phyloP scores from a whole-genome alignment of 257 asterid species.

The Solanum ossicruentum region DNA sequence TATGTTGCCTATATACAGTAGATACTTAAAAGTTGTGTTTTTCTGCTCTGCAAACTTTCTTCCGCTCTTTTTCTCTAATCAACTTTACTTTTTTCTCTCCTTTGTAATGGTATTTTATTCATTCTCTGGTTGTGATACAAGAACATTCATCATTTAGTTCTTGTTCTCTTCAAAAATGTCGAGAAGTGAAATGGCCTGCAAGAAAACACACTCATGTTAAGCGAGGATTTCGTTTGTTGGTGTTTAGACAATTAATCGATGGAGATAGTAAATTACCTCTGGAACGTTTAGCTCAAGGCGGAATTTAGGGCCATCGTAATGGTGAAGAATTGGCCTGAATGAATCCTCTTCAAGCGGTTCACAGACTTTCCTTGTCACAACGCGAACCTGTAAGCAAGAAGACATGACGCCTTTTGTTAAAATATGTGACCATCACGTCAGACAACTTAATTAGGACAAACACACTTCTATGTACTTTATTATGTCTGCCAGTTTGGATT shows the following conservation, averaged over 20 bases:
- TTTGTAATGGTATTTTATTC: neutral
- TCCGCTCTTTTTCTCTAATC: neutral
- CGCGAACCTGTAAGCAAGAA: constrained; percentile 43
- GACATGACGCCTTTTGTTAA: neutral
- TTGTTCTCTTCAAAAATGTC: constrained; percentile 64
- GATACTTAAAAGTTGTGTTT: neutral
- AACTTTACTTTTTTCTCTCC: neutral
- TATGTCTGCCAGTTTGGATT: neutral
- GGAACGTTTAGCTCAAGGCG: constrained; percentile 86
- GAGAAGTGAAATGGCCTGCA: constrained; percentile 79
- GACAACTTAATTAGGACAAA: neutral
- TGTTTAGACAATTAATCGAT: neutral
- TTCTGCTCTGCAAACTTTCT: neutral
- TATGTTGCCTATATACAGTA: neutral
- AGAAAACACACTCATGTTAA: neutral
- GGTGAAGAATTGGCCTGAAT: constrained; percentile 94
- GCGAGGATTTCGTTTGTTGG: neutral
- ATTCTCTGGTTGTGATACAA: neutral
- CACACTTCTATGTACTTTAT: neutral
- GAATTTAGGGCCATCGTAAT: constrained; percentile 96
- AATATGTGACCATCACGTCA: neutral
- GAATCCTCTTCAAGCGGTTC: constrained; percentile 95
- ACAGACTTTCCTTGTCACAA: constrained; percentile 64
- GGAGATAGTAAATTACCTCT: constrained; percentile 36
- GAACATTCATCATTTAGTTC: constrained; percentile 1